Conservation (phyloP, 164 flowering plant species). For the Piper betle region DNA sequence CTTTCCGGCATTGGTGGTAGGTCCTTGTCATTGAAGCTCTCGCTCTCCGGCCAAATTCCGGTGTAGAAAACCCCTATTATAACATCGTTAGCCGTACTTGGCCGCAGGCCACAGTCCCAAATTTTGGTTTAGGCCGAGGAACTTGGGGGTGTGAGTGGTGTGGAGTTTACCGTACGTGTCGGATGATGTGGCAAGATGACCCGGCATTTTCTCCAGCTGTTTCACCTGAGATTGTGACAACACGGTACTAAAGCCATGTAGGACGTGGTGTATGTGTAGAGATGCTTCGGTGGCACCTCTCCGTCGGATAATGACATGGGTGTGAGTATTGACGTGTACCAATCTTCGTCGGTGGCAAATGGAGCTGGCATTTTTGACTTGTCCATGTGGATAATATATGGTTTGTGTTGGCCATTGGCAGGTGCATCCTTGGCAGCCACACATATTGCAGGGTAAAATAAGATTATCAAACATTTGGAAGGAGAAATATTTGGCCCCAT, state of each 20-base stretch:
- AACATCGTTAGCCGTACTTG: slow-evolving; percentile 8
- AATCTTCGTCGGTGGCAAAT: slow-evolving; percentile 7
- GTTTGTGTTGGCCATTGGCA: not conserved
- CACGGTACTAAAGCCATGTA: slow-evolving; percentile 9
- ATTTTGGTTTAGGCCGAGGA: slow-evolving; percentile 5
- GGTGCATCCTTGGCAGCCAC: not conserved
- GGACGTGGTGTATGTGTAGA: slow-evolving; percentile 6
- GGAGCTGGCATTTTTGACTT: slow-evolving; percentile 14
- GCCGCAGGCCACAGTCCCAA: slow-evolving; percentile 7
- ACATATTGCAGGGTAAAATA: not conserved
- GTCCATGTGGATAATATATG: slow-evolving; percentile 1
- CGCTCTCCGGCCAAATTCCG: slow-evolving; percentile 43
- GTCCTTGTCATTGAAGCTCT: slow-evolving; percentile 25
- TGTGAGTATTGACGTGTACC: slow-evolving; percentile 6
- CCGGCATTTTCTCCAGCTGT: slow-evolving; percentile 3
- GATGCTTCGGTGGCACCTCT: not conserved
- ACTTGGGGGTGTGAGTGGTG: slow-evolving; percentile 11
- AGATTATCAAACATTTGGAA: slow-evolving; percentile 5
- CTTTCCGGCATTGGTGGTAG: slow-evolving; percentile 22
- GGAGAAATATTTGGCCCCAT: not conserved
- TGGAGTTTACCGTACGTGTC: slow-evolving; percentile 5
- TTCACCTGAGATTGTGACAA: slow-evolving; percentile 5
- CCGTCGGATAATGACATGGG: not conserved
- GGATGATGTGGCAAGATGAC: slow-evolving; percentile 8
- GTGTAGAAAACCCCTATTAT: slow-evolving; percentile 7